These are phyloP conservation scores for Dorcoceras hygrometricum DNA, from an alignment of 257 asterid species.

Conservation along the genomic window DNA sequence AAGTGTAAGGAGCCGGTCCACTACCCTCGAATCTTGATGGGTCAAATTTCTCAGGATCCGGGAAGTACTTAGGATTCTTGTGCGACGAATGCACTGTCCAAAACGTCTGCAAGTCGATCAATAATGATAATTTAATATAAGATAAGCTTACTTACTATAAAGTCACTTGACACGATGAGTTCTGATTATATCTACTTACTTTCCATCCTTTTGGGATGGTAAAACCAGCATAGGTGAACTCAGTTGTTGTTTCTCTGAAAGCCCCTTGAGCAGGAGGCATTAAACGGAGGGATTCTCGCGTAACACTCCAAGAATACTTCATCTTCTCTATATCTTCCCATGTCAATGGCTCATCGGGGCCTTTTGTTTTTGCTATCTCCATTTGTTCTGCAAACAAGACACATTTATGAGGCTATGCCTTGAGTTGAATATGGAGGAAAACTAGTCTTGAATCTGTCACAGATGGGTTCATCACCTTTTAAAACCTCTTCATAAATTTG, in stretches of 20 bases:
- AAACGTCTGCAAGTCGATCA: constrained; percentile 30
- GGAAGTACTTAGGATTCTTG: constrained; percentile 47
- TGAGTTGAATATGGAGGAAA: too few species aligned
- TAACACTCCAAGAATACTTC: constrained; percentile 61
- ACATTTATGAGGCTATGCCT: too few species aligned
- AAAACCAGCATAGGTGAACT: constrained; percentile 51
- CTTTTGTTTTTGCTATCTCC: constrained; percentile 48
- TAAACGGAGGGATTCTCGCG: constrained; percentile 52
- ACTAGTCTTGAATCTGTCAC: too few species aligned
- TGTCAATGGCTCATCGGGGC: constrained; percentile 38
- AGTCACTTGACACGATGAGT: not conserved
- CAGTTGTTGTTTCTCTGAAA: constrained; percentile 44
- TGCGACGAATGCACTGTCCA: constrained; percentile 51
- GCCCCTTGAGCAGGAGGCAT: constrained; percentile 57
- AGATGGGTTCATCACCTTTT: constrained; percentile 12
- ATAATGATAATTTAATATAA: not conserved
- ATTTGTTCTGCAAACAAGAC: constrained; percentile 39
- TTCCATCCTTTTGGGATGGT: constrained; percentile 69
- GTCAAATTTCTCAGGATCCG: constrained; percentile 50
- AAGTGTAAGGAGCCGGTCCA: constrained; percentile 52
- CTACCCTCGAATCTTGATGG: constrained; percentile 52
- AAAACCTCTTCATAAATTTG: constrained; percentile 17
- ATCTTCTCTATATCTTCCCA: constrained; percentile 66
- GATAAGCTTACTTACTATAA: not conserved
- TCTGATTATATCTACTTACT: constrained; percentile 26